Conservation (phyloP, 73 alveolate species). For the Paramecium sexaurelia region DNA sequence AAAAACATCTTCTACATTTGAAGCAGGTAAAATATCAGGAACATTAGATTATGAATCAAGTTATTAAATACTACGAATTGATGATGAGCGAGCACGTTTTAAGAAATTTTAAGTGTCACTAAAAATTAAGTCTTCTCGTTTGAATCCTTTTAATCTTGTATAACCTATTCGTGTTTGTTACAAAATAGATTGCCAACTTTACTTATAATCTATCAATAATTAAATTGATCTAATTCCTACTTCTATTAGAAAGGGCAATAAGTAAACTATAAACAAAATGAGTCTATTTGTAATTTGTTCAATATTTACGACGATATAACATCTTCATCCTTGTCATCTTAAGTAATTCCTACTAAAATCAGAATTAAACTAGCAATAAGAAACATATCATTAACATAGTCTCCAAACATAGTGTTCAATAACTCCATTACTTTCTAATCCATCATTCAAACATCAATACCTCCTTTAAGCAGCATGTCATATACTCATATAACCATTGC, state of each 20-base stretch:
- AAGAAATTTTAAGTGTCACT: neutral
- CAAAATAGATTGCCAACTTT: neutral
- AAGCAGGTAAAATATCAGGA: neutral
- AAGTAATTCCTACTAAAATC: neutral
- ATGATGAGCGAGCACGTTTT: neutral
- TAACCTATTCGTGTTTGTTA: neutral
- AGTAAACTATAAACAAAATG: conserved; percentile 9
- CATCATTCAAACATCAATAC: neutral
- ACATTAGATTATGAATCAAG: neutral
- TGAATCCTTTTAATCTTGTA: neutral
- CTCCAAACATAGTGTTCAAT: neutral
- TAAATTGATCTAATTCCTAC: neutral
- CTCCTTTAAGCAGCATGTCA: neutral
- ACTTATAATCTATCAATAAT: neutral
- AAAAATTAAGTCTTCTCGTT: neutral
- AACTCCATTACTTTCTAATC: conserved; percentile 1
- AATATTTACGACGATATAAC: neutral
- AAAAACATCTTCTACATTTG: neutral
- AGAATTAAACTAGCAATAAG: neutral
- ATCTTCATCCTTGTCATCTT: neutral
- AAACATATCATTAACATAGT: neutral
- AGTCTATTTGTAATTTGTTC: neutral
- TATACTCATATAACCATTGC: neutral
- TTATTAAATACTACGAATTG: neutral
- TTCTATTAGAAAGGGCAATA: conserved; percentile 26